phyloP scores from a whole-genome alignment of 1,139 yeast species.

The Geotrichum macrosporum region DNA sequence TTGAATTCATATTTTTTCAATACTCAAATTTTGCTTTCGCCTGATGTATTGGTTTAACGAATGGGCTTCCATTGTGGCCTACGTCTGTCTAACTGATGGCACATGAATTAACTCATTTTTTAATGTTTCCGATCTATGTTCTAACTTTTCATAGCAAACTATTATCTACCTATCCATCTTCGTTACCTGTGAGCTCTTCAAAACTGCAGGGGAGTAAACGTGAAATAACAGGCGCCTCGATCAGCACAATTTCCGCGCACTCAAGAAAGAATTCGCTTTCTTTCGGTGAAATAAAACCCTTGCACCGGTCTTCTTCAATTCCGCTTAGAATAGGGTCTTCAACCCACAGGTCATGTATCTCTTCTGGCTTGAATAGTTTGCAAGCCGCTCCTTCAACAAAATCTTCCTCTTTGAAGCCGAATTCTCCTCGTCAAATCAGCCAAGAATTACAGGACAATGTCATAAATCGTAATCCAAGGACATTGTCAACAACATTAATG shows the following conservation, averaged over 20 bases:
- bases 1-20: too few species aligned
- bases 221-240: neutral
- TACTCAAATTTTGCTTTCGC: too few species aligned
- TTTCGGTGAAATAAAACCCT: neutral
- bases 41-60: too few species aligned
- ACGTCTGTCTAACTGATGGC: too few species aligned
- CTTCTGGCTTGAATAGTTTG: neutral
- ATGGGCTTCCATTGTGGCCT: too few species aligned
- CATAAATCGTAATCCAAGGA: too few species aligned
- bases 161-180: constrained; percentile 3
- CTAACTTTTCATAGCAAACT: neutral
- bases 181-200: constrained; percentile 1
- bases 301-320: neutral
- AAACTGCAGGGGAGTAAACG: neutral
- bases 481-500: too few species aligned
- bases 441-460: too few species aligned
- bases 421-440: neutral
- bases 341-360: neutral
- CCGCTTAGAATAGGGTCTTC: neutral
- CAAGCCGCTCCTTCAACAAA: too few species aligned
- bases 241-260: neutral
- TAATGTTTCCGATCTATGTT: neutral
- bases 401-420: too few species aligned
- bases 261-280: neutral
- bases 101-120: neutral